phyloP scores from a whole-genome alignment of 2,329 filamentous ascomycete genomes.

The Cucurbitaria berberidis region DNA sequence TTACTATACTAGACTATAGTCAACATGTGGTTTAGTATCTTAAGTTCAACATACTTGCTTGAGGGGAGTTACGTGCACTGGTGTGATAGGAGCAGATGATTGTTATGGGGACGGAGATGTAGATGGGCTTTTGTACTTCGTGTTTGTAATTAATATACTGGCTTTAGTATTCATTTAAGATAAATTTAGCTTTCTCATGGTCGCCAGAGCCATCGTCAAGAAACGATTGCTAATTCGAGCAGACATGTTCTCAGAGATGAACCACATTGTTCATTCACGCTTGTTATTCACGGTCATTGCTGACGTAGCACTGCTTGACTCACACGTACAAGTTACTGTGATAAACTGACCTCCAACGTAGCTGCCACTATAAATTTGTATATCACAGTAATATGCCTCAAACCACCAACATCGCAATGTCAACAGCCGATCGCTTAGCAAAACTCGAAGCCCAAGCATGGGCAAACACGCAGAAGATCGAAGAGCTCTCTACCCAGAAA shows the following conservation, averaged over 20 bases:
- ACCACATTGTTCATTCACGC: too few species aligned
- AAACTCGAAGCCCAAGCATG: slow-evolving; percentile 1
- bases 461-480: not conserved
- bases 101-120: not conserved
- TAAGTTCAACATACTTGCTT: not conserved
- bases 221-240: too few species aligned
- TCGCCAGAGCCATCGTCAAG: not conserved
- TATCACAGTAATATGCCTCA: not conserved
- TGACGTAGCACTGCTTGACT: not conserved
- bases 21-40: not conserved
- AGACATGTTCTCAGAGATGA: too few species aligned
- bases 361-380: not conserved
- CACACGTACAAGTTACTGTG: not conserved
- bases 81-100: not conserved
- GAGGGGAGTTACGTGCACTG: not conserved
- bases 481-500: not conserved
- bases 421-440: not conserved
- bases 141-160: not conserved
- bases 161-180: not conserved
- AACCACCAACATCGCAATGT: not conserved
- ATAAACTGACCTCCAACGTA: not conserved
- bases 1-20: too few species aligned
- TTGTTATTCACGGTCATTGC: too few species aligned
- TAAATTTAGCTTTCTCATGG: not conserved
- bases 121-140: not conserved